Conservation (phyloP, 805 yeast species). For the Candida awuae region DNA sequence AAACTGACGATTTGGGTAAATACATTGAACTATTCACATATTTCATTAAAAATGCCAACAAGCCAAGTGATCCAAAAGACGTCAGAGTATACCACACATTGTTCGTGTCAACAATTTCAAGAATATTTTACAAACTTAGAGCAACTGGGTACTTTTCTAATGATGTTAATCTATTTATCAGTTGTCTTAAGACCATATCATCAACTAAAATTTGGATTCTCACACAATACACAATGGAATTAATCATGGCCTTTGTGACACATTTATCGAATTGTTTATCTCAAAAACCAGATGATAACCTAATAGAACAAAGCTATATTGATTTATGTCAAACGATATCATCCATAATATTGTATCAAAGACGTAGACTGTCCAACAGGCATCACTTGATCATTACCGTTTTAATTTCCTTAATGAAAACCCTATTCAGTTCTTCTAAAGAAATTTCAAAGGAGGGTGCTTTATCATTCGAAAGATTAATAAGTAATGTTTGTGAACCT, state of each 20-base stretch:
- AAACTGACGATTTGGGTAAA: background rate
- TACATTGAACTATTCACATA: conserved; percentile 4
- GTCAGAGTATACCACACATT: conserved; percentile 1
- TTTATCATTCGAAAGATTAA: conserved; percentile 44
- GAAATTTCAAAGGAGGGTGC: conserved; percentile 31
- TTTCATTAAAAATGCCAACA: conserved; percentile 5
- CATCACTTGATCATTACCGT: conserved; percentile 55
- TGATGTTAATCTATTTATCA: conserved; percentile 14
- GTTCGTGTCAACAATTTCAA: conserved; percentile 5
- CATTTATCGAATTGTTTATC: conserved; percentile 9
- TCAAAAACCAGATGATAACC: background rate
- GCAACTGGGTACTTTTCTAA: background rate
- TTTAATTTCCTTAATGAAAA: conserved; percentile 43
- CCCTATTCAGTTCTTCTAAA: conserved; percentile 28
- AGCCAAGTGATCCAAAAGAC: background rate
- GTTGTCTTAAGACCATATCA: conserved; percentile 34
- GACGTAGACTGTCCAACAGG: conserved; percentile 63
- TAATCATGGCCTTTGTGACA: conserved; percentile 24
- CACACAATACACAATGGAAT: conserved; percentile 60
- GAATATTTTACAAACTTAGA: background rate
- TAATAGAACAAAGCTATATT: conserved; percentile 21
- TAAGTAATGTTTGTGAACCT: conserved; percentile 72
- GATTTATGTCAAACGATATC: conserved; percentile 46
- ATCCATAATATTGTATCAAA: conserved; percentile 53
- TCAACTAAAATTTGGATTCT: conserved; percentile 49